Evolutionary conservation across 495 filamentous ascomycete species (phyloP), one percentile per base, ranked within the genome.

Genomic region (Aspergillus indologenus): DNA sequence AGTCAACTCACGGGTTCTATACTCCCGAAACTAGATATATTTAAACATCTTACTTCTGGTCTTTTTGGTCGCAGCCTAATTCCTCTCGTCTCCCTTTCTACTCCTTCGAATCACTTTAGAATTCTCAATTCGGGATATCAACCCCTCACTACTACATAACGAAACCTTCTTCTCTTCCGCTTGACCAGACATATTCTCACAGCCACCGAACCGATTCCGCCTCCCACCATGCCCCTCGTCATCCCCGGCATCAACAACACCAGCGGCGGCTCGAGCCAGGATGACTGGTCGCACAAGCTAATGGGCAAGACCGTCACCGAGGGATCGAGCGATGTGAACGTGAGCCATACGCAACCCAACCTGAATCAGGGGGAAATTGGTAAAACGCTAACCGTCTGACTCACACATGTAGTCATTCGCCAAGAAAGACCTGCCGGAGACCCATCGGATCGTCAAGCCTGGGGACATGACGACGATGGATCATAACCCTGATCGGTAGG

Each of bases 171-270:
- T n/a, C n/a, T n/a, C n/a, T n/a, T n/a, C n/a, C n/a, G n/a, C n/a
- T n/a, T n/a, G n/a, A n/a, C n/a, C n/a, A n/a, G n/a, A n/a, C n/a
- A n/a, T n/a, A n/a, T n/a, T n/a, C n/a, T n/a, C n/a, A n/a, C n/a
- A n/a, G n/a, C n/a, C n/a, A n/a, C n/a, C n/a, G n/a, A n/a, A n/a
- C n/a, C n/a, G n/a, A n/a, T n/a, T n/a, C n/a, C n/a, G n/a, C n/a
- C n/a, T n/a, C n/a, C n/a, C 79, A 87, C 66, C 44, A 93, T 93
- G 90, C 90, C 90, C 79, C 89, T 93, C 74, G 85, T 93, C 66
- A 83, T 92, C 18, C 89, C 89, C 15, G 88, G 85, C 67, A 75
- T 91, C 75, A 82, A 78, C 67, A 81, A 77, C 71, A 68, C 73
- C 44, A 62, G 68, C 57, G 77, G 71, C 54, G 77, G 71, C 55